Evolutionary conservation across 306 rosid species (phyloP), one percentile per base, ranked within the genome.

Genomic region (Cucumis hystrix): DNA sequence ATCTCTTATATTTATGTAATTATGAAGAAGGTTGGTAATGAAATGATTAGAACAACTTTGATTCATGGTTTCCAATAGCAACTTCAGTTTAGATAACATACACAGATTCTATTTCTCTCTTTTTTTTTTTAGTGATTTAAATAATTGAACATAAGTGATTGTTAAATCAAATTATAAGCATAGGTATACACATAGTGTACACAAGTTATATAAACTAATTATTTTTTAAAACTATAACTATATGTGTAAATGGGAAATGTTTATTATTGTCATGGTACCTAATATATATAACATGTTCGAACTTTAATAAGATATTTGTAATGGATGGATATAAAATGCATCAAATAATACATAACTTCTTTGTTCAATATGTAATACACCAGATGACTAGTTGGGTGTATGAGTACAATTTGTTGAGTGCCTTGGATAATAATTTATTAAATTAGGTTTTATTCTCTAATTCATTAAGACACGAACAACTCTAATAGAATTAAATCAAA

Each of bases 11-110:
- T 70, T 47, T 23, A 25, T 45, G 41, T 70, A 51, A 70, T 70
- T 45, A 69, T 69, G 57, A 69, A 69, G 54, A 69, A 69, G 54
- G 74, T 67, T 40, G 74, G 75, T 71, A 25, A 14, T 47, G 59
- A 49, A 23, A 67, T 66, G 17, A 67, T 41, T 20, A 16, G 71
- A 64, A 64, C 30, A 11, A 39, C 11, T 41, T 65, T 39, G 54
- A 40, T 40, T n/a, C 30, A n/a, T 66, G 28, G 33, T 8, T 37
- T 62, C 16, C 0, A 62, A 62, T 5, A 62, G 39, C 6, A 14
- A 51, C 56, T 62, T 62, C 25, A 12, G 23, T 54, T 54, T 17
- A 16, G 58, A 54, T 54, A 54, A 0, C 20, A 54, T 16, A 54
- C 0, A 54, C 0, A 33, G 37, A 33, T 3, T 33, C 37, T 33